Evolutionary conservation across 768 basidiomycete species (phyloP).

Genomic region (Trametes coccinea): DNA sequence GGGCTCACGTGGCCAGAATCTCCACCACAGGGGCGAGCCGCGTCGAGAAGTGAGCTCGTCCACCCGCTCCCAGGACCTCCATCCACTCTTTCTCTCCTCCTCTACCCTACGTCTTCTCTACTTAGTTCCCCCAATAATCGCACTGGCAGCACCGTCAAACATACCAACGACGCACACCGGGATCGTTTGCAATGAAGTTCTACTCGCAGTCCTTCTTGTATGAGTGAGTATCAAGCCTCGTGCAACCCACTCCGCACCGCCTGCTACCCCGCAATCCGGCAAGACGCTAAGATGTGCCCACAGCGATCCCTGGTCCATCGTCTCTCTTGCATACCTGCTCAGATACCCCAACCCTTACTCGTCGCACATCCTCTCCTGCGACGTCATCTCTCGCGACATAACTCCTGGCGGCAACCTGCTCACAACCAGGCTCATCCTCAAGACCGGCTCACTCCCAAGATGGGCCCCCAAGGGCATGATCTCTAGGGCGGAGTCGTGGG

Average conservation of each 20-base stretch:
- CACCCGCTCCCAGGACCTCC: not conserved
- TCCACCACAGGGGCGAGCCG: conserved; percentile 15
- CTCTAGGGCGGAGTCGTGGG: conserved; percentile 87
- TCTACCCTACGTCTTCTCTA: not conserved
- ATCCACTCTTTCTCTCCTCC: conserved; percentile 2
- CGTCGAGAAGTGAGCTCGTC: conserved; percentile 7
- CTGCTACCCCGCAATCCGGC: conserved; percentile 1
- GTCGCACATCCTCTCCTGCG: conserved; percentile 90
- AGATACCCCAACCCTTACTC: conserved; percentile 97
- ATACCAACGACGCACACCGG: conserved; percentile 24
- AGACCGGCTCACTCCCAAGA: conserved; percentile 85
- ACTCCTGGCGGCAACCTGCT: conserved; percentile 73
- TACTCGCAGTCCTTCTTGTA: conserved; percentile 58
- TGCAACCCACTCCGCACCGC: not conserved
- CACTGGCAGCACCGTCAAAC: not conserved
- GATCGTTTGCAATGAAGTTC: conserved; percentile 52
- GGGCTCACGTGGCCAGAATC: conserved; percentile 15
- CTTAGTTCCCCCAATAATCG: conserved; percentile 6
- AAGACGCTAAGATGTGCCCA: conserved; percentile 15
- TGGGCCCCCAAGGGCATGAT: conserved; percentile 89
- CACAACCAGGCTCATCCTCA: conserved; percentile 90
- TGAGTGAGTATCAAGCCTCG: conserved; percentile 42
- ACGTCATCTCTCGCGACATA: conserved; percentile 84
- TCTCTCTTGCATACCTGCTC: conserved; percentile 90
- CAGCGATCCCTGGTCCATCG: conserved; percentile 93